phyloP scores from a whole-genome alignment of 768 basidiomycete genomes.

The Naganishia antarctica region DNA sequence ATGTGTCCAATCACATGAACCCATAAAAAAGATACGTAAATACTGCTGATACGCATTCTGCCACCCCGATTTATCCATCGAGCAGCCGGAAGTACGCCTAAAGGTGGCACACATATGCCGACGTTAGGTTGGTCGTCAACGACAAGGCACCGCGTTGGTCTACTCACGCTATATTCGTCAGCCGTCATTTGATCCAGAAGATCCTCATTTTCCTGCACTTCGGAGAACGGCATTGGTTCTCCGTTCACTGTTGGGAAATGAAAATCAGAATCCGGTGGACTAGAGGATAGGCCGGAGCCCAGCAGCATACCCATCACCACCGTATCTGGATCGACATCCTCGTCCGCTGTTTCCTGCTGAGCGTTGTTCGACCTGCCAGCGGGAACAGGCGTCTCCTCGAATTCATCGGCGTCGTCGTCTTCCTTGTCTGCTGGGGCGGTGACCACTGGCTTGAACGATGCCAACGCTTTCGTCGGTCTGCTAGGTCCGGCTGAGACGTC shows the following conservation, averaged over 20 bases:
- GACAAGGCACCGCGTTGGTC: not conserved
- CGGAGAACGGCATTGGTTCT: slow-evolving; percentile 3
- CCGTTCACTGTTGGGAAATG: not conserved
- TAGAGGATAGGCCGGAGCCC: not conserved
- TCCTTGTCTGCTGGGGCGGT: too few species aligned
- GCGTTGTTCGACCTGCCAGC: not conserved
- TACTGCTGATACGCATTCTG: too few species aligned
- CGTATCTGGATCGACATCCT: slow-evolving; percentile 2
- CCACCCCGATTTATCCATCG: slow-evolving; percentile 2
- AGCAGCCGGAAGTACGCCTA: slow-evolving; percentile 19
- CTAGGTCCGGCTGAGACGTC: slow-evolving; percentile 2
- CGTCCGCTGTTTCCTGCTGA: not conserved
- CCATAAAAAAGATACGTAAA: too few species aligned
- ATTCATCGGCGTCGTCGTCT: slow-evolving; percentile 1
- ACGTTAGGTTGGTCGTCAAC: not conserved
- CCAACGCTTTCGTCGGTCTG: not conserved
- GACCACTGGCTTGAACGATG: not conserved
- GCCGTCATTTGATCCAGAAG: slow-evolving; percentile 19
- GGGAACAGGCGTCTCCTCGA: slow-evolving; percentile 1
- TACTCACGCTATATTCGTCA: slow-evolving; percentile 12
- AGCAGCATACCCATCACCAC: slow-evolving; percentile 8
- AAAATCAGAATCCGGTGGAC: not conserved
- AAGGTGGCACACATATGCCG: not conserved
- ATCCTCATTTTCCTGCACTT: slow-evolving; percentile 19
- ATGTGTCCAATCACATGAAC: too few species aligned